Evolutionary conservation across 768 basidiomycete genomes (phyloP).

Genomic region (Naganishia vaughanmartiniae): DNA sequence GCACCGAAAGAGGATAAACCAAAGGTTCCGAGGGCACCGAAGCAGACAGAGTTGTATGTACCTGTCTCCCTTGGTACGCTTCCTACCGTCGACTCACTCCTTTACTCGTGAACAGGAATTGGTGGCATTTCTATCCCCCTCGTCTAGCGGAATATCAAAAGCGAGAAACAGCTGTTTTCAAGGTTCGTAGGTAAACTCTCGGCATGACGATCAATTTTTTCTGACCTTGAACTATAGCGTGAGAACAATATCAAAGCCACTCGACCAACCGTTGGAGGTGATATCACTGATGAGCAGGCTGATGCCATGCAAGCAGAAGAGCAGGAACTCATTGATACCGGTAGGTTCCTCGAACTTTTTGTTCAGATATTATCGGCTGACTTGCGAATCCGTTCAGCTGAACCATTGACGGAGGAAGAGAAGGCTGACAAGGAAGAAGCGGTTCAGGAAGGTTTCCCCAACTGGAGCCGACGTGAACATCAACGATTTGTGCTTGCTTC

Average conservation of each 20-base stretch:
- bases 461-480: slow-evolving; percentile 91
- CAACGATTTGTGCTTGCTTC: slow-evolving; percentile 79
- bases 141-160: slow-evolving; percentile 78
- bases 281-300: slow-evolving; percentile 41
- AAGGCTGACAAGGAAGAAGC: slow-evolving; percentile 73
- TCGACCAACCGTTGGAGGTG: slow-evolving; percentile 7
- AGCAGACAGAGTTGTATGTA: slow-evolving; percentile 76
- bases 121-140: slow-evolving; percentile 89
- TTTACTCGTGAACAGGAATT: slow-evolving; percentile 60
- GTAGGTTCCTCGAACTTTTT: slow-evolving; percentile 53
- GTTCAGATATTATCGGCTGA: slow-evolving; percentile 7
- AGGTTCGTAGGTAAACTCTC: neutral
- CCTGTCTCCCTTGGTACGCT: neutral
- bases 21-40: slow-evolving; percentile 79
- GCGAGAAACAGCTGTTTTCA: slow-evolving; percentile 72
- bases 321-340: slow-evolving; percentile 83
- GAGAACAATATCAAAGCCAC: slow-evolving; percentile 28
- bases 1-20: slow-evolving; percentile 72
- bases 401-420: slow-evolving; percentile 86
- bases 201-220: neutral
- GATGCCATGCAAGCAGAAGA: slow-evolving; percentile 83
- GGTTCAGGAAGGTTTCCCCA: slow-evolving; percentile 73
- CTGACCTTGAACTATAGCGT: neutral
- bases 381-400: slow-evolving; percentile 59
- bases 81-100: slow-evolving; percentile 8